Evolutionary conservation across 2,329 filamentous ascomycete genomes (phyloP), one percentile per base, ranked within the genome.

Genomic region (Diplodia mutila): DNA sequence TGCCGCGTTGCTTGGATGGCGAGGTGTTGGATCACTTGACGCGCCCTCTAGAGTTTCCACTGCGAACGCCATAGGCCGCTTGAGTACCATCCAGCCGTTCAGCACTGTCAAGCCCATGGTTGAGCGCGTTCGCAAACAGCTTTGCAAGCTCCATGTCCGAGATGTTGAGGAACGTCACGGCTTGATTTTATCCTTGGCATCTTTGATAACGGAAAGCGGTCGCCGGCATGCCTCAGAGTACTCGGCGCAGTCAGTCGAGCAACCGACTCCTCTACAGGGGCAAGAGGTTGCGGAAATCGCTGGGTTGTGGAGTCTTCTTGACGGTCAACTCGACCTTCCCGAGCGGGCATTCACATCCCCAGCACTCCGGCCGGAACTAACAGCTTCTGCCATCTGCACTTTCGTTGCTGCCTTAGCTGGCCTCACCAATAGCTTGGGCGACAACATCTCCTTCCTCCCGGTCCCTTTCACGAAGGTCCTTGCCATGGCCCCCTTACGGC

Each of bases 21-120:
- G 94, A 77, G 95, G 95, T 0, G 86, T 96, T n/a, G 89, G 90
- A 0, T 92, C 96, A 70, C 83, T 88, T 9, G 93, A 97, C 76
- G 85, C 89, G 0, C 81, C 85, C 6, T 92, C 93, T 1, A 87
- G 95, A 69, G 85, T 92, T 72, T 85, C 87, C 61, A 90, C 93
- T 16, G 92, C 91, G 1, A 79, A 79, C 1, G 89, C 91, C 0
- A 89, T 94, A 72, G 92, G 92, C 6, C 75, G 77, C 1, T 75
- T 94, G 4, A 70, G 81, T 76, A 42, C 79, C 82, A 67, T 73
- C 82, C 75, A 67, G 69, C 76, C 34, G 61, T 65, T n/a, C 72
- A 75, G 46, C 74, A 81, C 61, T 68, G 74, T 72, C 65, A 69
- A 7, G 79, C 80, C 1, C 68, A 86, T 70, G 74, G 79, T 68